phyloP scores from a whole-genome alignment of 257 asterid species.

The Ehretia macrophylla region DNA sequence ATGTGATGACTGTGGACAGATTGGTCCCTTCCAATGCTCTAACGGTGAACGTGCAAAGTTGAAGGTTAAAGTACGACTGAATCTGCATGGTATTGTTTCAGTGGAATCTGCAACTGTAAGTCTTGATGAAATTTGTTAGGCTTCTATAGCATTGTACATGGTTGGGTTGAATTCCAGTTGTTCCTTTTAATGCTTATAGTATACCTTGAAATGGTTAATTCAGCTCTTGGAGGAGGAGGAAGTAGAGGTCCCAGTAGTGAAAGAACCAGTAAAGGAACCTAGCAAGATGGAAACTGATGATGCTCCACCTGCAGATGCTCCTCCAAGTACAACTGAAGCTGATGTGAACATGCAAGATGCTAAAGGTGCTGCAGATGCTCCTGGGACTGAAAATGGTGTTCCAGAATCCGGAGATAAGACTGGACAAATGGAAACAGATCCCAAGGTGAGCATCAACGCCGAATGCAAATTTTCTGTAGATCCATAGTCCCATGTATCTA shows the following conservation, averaged over 20 bases:
- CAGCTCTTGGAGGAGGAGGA: constrained; percentile 96
- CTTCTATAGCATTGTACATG: not conserved
- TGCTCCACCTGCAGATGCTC: constrained; percentile 31
- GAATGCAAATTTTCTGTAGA: not conserved
- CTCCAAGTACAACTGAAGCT: constrained; percentile 35
- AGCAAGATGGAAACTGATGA: constrained; percentile 78
- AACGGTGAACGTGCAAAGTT: constrained; percentile 64
- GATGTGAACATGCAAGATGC: constrained; percentile 72
- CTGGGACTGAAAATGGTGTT: constrained; percentile 66
- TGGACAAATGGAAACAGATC: constrained; percentile 74
- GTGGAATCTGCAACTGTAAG: constrained; percentile 83
- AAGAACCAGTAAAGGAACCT: constrained; percentile 54
- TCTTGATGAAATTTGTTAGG: not conserved
- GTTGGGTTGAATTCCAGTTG: not conserved
- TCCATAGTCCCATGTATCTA: no score
- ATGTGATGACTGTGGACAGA: constrained; percentile 28
- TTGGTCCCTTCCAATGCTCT: constrained; percentile 74
- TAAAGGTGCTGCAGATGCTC: constrained; percentile 35
- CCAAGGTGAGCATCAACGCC: constrained; percentile 46
- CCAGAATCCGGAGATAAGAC: constrained; percentile 59
- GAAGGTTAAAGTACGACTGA: constrained; percentile 78
- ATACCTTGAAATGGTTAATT: not conserved
- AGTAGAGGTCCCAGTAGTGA: constrained; percentile 54
- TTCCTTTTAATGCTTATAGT: not conserved
- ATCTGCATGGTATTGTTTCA: constrained; percentile 80